These are phyloP conservation scores for Malus asiatica DNA, from an alignment of 306 rosid species.

Conservation along the genomic window DNA sequence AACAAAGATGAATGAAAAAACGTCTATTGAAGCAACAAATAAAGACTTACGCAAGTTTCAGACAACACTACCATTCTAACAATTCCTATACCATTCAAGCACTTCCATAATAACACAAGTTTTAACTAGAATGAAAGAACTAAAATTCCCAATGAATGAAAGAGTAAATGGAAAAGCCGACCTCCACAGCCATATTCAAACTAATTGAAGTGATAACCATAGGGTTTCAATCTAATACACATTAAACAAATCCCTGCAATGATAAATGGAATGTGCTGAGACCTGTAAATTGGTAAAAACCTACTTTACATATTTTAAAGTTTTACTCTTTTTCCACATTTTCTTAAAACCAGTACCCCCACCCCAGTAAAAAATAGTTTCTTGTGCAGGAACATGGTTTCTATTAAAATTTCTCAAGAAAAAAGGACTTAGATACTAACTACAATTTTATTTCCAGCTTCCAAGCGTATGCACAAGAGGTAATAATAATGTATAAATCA, in stretches of 20 bases:
- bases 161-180: not conserved
- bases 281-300: not conserved
- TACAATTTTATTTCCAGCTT: not conserved
- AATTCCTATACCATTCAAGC: not conserved
- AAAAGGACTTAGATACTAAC: not conserved
- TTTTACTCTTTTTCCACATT: not conserved
- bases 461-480: not conserved
- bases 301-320: too few species aligned
- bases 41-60: not conserved
- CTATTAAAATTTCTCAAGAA: not conserved
- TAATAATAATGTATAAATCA: not conserved
- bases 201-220: not conserved
- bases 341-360: not conserved
- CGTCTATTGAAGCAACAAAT: not conserved
- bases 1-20: not conserved
- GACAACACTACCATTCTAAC: not conserved
- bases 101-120: not conserved
- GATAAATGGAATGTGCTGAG: not conserved
- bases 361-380: not conserved
- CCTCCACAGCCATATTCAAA: not conserved
- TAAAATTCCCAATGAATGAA: not conserved
- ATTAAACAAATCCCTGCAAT: not conserved
- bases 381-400: not conserved
- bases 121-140: not conserved
- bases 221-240: not conserved